Evolutionary conservation across 345 rosid genomes (phyloP).

Genomic region (Carallia brachiata): DNA sequence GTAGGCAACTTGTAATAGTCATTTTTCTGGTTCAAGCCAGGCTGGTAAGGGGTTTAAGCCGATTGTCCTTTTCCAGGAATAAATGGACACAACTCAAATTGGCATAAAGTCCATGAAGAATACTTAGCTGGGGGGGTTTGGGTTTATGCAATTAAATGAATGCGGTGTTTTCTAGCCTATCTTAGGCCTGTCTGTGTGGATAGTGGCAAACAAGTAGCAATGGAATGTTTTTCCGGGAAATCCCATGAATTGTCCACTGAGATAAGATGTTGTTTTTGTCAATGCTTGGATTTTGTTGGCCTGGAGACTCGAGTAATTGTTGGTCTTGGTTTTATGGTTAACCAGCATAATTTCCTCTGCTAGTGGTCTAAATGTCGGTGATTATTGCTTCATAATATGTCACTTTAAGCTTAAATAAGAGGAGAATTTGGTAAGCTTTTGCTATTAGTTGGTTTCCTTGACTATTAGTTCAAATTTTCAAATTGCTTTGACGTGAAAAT

Average conservation of each 20-base stretch:
- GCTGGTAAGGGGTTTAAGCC: conserved; percentile 37
- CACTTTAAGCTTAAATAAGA: too few species aligned
- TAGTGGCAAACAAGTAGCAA: neutral
- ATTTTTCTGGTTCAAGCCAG: conserved; percentile 29
- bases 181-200: neutral
- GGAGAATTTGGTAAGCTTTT: too few species aligned
- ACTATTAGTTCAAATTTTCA: too few species aligned
- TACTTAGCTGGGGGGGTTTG: conserved; percentile 4
- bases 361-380: conserved; percentile 29
- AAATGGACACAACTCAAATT: neutral
- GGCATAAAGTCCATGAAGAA: neutral
- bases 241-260: neutral
- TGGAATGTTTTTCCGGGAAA: neutral
- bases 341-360: neutral
- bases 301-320: conserved; percentile 6
- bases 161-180: neutral
- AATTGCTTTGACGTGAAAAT: too few species aligned
- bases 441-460: too few species aligned
- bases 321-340: neutral
- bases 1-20: conserved; percentile 9
- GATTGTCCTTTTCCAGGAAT: conserved; percentile 18
- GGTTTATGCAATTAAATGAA: conserved; percentile 7
- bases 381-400: neutral
- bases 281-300: neutral
- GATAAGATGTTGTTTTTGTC: neutral